Conservation (phyloP, 192 early-diverging fungal species). For the Coemansia nantahalensis region DNA sequence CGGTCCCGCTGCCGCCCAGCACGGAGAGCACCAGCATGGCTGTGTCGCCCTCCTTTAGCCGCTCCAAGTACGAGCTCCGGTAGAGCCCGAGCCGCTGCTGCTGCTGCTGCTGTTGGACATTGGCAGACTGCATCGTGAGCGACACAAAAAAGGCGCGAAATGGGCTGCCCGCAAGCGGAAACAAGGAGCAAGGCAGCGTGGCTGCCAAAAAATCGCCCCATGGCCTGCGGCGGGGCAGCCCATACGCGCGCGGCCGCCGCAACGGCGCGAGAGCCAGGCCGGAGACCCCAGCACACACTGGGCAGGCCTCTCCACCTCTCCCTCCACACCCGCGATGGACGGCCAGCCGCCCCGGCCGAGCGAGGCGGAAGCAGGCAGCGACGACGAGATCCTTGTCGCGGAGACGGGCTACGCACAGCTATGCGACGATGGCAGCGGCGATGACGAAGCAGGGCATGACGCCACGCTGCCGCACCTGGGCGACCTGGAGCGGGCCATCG, state of each 20-base stretch:
- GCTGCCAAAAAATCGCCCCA: too few species aligned
- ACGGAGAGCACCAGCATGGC: slow-evolving; percentile 48
- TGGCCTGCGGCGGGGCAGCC: too few species aligned
- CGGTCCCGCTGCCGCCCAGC: slow-evolving; percentile 22
- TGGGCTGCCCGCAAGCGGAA: too few species aligned
- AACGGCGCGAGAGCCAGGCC: background rate
- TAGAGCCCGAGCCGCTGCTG: slow-evolving; percentile 30
- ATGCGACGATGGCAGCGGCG: slow-evolving; percentile 1
- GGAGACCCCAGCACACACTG: background rate
- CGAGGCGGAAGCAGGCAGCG: too few species aligned
- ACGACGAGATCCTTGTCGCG: slow-evolving; percentile 4
- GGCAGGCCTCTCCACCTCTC: background rate
- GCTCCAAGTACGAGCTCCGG: slow-evolving; percentile 43
- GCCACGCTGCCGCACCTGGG: background rate
- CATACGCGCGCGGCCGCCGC: background rate
- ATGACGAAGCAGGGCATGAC: background rate
- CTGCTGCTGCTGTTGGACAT: too few species aligned
- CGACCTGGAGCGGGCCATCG: slow-evolving; percentile 8
- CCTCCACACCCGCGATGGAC: background rate
- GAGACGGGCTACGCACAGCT: slow-evolving; percentile 4
- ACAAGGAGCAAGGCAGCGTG: too few species aligned
- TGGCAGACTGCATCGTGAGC: slow-evolving; percentile 17
- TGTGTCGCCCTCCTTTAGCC: slow-evolving; percentile 48
- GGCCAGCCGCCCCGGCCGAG: slow-evolving; percentile 6
- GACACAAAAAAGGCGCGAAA: too few species aligned